phyloP scores from a whole-genome alignment of 129 eudicot species.

The Centaurea solstitialis region DNA sequence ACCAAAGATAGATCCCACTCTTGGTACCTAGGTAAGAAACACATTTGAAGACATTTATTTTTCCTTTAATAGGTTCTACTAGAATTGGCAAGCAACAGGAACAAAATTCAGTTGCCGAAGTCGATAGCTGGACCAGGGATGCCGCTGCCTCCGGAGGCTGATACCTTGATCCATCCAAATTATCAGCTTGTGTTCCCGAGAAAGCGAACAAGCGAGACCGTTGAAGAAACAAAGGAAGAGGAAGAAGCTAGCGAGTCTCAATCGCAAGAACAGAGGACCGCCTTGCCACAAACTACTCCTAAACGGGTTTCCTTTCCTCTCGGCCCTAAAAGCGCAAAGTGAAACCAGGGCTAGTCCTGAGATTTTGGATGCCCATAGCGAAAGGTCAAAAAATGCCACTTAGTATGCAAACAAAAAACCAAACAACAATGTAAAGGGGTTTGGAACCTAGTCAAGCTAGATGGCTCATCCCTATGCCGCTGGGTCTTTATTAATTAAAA shows the following conservation, averaged over 20 bases:
- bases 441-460: too few species aligned
- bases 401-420: too few species aligned
- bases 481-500: too few species aligned
- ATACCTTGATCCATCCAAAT: constrained; percentile 78
- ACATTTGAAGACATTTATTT: not conserved
- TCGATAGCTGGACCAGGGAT: constrained; percentile 56
- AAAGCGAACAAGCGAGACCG: constrained; percentile 50
- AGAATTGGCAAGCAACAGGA: constrained; percentile 78
- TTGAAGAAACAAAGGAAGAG: constrained; percentile 85
- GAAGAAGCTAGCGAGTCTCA: constrained; percentile 51
- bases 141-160: constrained; percentile 70
- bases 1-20: too few species aligned
- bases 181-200: constrained; percentile 68
- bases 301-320: constrained; percentile 82
- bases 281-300: constrained; percentile 52
- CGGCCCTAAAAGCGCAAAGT: constrained; percentile 71
- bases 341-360: too few species aligned
- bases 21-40: too few species aligned
- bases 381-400: too few species aligned
- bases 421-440: too few species aligned
- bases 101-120: constrained; percentile 77
- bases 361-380: too few species aligned
- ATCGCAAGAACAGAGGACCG: constrained; percentile 56
- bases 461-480: too few species aligned
- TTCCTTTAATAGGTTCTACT: constrained; percentile 53